Evolutionary conservation across 768 basidiomycete species (phyloP), one percentile per base, ranked within the genome.

Genomic region (Sutorius australiensis): DNA sequence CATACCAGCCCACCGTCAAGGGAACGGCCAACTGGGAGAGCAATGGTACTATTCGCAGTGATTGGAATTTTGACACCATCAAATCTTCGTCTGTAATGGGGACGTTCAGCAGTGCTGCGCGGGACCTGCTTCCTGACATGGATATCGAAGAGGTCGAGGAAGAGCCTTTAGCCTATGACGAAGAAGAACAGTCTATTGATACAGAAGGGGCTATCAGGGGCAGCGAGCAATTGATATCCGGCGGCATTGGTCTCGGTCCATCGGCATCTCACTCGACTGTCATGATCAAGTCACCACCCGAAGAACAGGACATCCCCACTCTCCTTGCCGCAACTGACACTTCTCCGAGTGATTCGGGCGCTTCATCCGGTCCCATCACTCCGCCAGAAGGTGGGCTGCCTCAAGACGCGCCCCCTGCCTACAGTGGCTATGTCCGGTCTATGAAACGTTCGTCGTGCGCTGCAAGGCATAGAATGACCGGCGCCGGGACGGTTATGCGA

Each of bases 31-130:
- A 79, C 42, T 91, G 88, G 89, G 89, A 90, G 59, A 70, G 67
- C 45, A 83, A 80, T 55, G 82, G 80, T 41, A 92, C 93, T 2
- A 79, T 95, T 71, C 81, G 83, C 64, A 94, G 89, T 64, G 93
- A 93, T 57, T 98, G 95, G 97, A 92, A 89, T 67, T 98, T 98
- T 67, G 94, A 94, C 61, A 95, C 92, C 2, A 75, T 93, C 60
- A 84, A 77, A 54, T 79, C 87, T 5, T 74, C 80, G 9, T 78
- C 83, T 28, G 82, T 85, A 4, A 87, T 91, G 82, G 89, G 88
- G 38, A 85, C 89, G 3, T 83, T 86, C 65, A 81, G 84, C 46
- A 85, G 80, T 51, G 84, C 87, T 75, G 78, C 84, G 8, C 83
- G 79, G 60, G 87, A 90, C 61, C 71, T 89, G 21, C 76, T 80